Conservation (phyloP, 805 yeast species). For the Yarrowia alimentaria region DNA sequence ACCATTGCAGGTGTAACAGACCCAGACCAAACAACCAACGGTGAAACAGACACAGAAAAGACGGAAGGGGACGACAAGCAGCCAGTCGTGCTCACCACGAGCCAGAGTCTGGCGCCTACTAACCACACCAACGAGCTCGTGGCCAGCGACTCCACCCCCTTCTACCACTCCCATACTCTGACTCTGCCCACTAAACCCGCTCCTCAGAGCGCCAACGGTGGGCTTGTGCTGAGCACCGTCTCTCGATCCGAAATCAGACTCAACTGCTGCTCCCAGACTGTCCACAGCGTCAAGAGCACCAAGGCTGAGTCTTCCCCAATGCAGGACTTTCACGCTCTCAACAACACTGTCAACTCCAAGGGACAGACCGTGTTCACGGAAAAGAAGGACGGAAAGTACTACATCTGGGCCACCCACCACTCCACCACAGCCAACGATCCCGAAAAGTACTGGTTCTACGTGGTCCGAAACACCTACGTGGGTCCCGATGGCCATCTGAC, state of each 20-base stretch:
- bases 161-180: conserved; percentile 4
- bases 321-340: conserved; percentile 14
- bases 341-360: conserved; percentile 16
- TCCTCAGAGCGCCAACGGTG: background rate
- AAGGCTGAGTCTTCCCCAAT: background rate
- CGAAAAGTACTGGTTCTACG: conserved; percentile 19
- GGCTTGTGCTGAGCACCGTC: background rate
- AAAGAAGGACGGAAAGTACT: background rate
- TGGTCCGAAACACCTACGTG: background rate
- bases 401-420: conserved; percentile 12
- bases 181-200: conserved; percentile 3
- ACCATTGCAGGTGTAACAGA: too few species aligned
- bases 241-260: background rate
- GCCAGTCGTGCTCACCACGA: background rate
- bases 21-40: too few species aligned
- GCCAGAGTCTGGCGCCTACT: background rate
- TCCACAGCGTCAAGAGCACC: background rate
- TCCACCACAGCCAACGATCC: conserved; percentile 5
- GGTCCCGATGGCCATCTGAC: conserved; percentile 1
- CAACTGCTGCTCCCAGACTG: conserved; percentile 5
- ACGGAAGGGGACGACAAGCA: too few species aligned
- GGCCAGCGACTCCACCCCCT: background rate
- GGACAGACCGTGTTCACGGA: conserved; percentile 18
- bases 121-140: conserved; percentile 7
- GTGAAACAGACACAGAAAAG: too few species aligned